These are phyloP conservation scores for Clonostachys sp. DNA, from an alignment of 2,329 filamentous ascomycete genomes.

Conservation along the genomic window DNA sequence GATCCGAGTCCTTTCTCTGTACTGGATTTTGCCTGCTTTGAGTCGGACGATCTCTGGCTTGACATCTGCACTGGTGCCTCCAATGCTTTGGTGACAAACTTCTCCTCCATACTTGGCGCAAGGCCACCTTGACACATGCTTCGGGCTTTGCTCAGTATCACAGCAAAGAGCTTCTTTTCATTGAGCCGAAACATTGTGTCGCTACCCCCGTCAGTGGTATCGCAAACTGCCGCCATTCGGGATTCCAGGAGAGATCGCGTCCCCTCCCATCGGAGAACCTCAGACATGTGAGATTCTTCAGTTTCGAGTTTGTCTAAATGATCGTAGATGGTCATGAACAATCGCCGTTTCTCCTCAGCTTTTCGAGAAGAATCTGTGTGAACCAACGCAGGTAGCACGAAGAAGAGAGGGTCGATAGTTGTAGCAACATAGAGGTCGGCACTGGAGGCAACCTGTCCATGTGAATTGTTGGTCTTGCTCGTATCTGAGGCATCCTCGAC, in stretches of 20 bases:
- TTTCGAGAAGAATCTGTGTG: slow-evolving; percentile 31
- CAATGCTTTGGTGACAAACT: slow-evolving; percentile 71
- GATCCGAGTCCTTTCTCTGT: slow-evolving; percentile 7
- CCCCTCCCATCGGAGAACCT: slow-evolving; percentile 45
- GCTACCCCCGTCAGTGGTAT: slow-evolving; percentile 76
- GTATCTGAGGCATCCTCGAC: slow-evolving; percentile 1
- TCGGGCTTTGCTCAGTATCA: slow-evolving; percentile 68
- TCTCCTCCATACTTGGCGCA: slow-evolving; percentile 79
- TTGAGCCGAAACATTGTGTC: slow-evolving; percentile 83
- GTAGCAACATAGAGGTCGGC: slow-evolving; percentile 83
- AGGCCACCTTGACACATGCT: slow-evolving; percentile 61
- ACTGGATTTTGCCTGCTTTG: slow-evolving; percentile 6
- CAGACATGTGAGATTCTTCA: slow-evolving; percentile 51
- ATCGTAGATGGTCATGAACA: slow-evolving; percentile 68
- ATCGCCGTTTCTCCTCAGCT: slow-evolving; percentile 46
- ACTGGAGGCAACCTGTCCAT: slow-evolving; percentile 46
- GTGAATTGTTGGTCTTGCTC: slow-evolving; percentile 5
- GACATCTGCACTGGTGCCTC: slow-evolving; percentile 67
- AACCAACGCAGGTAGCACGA: slow-evolving; percentile 69
- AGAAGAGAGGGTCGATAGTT: slow-evolving; percentile 76
- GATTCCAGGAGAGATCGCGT: slow-evolving; percentile 51
- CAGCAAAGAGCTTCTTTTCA: slow-evolving; percentile 61
- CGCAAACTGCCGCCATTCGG: slow-evolving; percentile 69
- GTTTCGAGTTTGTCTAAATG: slow-evolving; percentile 61
- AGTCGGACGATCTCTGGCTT: slow-evolving; percentile 51